These are phyloP conservation scores for Spinellus fusiger DNA, from an alignment of 192 early-diverging fungal species.

Conservation along the genomic window DNA sequence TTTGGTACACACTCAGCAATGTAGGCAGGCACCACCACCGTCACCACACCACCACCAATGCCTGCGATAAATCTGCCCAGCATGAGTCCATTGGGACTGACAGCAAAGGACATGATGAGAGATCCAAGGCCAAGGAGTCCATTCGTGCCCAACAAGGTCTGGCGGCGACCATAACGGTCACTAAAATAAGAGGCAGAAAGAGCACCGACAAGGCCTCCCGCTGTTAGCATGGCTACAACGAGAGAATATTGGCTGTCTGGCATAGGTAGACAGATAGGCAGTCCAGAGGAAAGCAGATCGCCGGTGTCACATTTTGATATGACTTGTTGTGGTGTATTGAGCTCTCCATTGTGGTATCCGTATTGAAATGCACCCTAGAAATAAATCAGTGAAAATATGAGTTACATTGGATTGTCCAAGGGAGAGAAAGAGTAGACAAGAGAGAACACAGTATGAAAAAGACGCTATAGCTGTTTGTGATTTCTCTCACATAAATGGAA, in stretches of 20 bases:
- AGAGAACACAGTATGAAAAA: not conserved
- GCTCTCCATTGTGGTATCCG: constrained; percentile 56
- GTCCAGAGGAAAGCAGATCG: not conserved
- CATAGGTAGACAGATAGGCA: constrained; percentile 71
- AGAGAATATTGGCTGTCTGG: constrained; percentile 49
- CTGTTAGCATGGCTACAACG: constrained; percentile 50
- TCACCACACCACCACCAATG: constrained; percentile 67
- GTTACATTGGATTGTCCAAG: not conserved
- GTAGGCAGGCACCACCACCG: constrained; percentile 78
- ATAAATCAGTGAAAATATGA: not conserved
- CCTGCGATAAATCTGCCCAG: constrained; percentile 71
- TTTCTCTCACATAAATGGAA: too few relatives aligned
- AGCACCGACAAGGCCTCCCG: constrained; percentile 76
- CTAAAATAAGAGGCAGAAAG: constrained; percentile 56
- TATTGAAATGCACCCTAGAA: constrained; percentile 46
- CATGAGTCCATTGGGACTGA: constrained; percentile 38
- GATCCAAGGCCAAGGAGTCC: constrained; percentile 57
- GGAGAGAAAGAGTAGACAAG: not conserved
- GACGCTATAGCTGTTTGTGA: not conserved
- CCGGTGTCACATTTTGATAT: constrained; percentile 37
- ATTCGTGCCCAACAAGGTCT: constrained; percentile 63
- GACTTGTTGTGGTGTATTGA: constrained; percentile 49
- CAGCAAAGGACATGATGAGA: constrained; percentile 53
- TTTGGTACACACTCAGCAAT: constrained; percentile 71
- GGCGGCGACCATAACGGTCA: constrained; percentile 64